phyloP scores from a whole-genome alignment of 2,329 filamentous ascomycete species.

The Pseudocercospora vitis region DNA sequence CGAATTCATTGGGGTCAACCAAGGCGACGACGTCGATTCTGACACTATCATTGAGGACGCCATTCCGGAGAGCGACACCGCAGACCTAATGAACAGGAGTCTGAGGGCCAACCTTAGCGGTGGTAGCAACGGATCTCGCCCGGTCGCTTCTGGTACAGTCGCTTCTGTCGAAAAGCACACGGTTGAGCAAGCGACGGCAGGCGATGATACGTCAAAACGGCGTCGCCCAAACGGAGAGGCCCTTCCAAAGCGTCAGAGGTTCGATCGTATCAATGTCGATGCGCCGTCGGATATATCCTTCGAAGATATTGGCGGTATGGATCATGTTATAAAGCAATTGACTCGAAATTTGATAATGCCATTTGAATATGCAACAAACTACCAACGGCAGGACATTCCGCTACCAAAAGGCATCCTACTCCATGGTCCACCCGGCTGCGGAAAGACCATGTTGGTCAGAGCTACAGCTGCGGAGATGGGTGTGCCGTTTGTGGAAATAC shows the following conservation, averaged over 20 bases:
- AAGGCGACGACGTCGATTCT: slow-evolving; percentile 56
- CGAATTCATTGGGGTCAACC: slow-evolving; percentile 66
- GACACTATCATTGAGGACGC: slow-evolving; percentile 51
- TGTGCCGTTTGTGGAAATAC: slow-evolving; percentile 78
- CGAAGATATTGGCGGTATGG: slow-evolving; percentile 73
- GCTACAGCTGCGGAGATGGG: slow-evolving; percentile 74
- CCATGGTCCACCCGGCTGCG: slow-evolving; percentile 81
- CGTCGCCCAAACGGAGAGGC: slow-evolving; percentile 65
- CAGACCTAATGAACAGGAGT: slow-evolving; percentile 64
- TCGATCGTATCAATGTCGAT: slow-evolving; percentile 48
- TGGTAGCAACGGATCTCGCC: neutral
- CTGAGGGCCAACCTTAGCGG: slow-evolving; percentile 30
- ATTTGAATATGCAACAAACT: slow-evolving; percentile 66
- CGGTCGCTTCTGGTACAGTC: neutral
- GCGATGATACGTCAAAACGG: slow-evolving; percentile 45
- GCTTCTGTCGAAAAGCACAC: no score
- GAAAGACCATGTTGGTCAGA: slow-evolving; percentile 81
- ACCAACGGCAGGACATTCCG: slow-evolving; percentile 64
- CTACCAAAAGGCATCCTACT: slow-evolving; percentile 73
- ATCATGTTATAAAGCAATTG: slow-evolving; percentile 67
- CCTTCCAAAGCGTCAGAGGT: slow-evolving; percentile 63
- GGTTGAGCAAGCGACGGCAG: slow-evolving; percentile 7
- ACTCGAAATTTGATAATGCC: slow-evolving; percentile 72
- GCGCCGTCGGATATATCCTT: slow-evolving; percentile 68
- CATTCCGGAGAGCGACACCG: slow-evolving; percentile 28